phyloP scores from a whole-genome alignment of 1,284 basidiomycete species.

The Fomitopsis pinicola region DNA sequence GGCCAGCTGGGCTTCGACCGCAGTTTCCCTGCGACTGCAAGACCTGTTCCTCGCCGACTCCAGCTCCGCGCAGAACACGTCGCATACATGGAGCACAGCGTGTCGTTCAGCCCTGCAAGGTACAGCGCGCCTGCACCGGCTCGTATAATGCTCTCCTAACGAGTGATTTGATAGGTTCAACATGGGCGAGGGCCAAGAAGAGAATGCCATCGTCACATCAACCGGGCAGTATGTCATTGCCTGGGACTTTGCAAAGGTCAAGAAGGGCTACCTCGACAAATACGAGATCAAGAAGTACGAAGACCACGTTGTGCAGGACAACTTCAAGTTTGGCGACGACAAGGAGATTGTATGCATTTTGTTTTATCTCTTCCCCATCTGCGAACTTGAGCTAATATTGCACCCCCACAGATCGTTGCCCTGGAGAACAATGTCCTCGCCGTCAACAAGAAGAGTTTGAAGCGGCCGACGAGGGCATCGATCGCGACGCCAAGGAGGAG shows the following conservation, averaged over 20 bases:
- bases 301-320: slow-evolving; percentile 92
- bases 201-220: slow-evolving; percentile 96
- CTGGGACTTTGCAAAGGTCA: slow-evolving; percentile 96
- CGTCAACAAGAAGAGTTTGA: slow-evolving; percentile 89
- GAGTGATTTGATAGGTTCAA: slow-evolving; percentile 71
- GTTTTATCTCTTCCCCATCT: background rate
- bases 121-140: slow-evolving; percentile 23
- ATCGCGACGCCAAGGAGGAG: slow-evolving; percentile 48
- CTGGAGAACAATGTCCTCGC: slow-evolving; percentile 92
- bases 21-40: slow-evolving; percentile 91
- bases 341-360: slow-evolving; percentile 70
- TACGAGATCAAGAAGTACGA: slow-evolving; percentile 97
- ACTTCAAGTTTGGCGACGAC: slow-evolving; percentile 94
- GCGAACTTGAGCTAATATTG: background rate
- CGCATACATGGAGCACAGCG: slow-evolving; percentile 88
- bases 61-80: slow-evolving; percentile 92
- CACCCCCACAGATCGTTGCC: slow-evolving; percentile 73
- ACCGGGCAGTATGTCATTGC: slow-evolving; percentile 94
- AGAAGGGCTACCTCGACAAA: slow-evolving; percentile 85
- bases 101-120: slow-evolving; percentile 92
- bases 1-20: slow-evolving; percentile 91
- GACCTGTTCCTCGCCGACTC: slow-evolving; percentile 88
- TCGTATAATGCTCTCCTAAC: background rate
- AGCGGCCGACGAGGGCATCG: slow-evolving; percentile 81
- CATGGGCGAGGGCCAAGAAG: slow-evolving; percentile 78